Evolutionary conservation across 2,329 filamentous ascomycete species (phyloP), one percentile per base, ranked within the genome.

Genomic region (Neoscytalidium dimidiatum): DNA sequence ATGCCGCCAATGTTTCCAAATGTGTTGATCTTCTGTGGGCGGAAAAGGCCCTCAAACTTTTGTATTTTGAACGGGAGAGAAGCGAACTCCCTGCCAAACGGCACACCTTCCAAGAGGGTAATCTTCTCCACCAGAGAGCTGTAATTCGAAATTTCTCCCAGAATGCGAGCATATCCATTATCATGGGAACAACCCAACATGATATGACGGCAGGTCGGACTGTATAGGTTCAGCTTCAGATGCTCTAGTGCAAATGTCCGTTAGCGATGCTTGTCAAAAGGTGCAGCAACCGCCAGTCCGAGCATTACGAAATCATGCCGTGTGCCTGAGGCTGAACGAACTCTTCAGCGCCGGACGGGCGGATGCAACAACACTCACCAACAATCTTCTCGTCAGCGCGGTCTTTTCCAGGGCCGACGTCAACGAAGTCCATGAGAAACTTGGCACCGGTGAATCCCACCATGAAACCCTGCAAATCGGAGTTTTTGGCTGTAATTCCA

Each of bases 151-250:
- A 81, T 80, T 35, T 84, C 79, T 70, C 85, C 81, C 11, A 89
- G 75, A 38, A 84, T 75, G 11, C 79, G 78, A 26, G 82, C 81
- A 72, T 86, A 88, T 23, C 83, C 80, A 64, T 82, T 82, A 73
- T 86, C 84, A 66, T 85, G 83, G 14, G 84, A 84, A 72, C 85
- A 87, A 8, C 86, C 87, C 38, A 89, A 78, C 56, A 88, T 77
- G 61, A 89, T 82, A 64, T 87, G 85, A 62, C 84, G 85, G 71
- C 86, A 89, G 69, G 87, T 85, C 67, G 81, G 83, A 69, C 88
- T 83, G 73, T 83, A 79, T 58, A 86, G 75, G 72, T 84, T 81
- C 53, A 85, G 73, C 69, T 84, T 83, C 74, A 88, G 83, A 28
- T 78, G 77, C 68, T 85, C 85, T 86, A 67, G 28, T 23, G 6